A percentile compares a stretch with the other conserved stretches of the same genome.
Evolutionary conservation across 2,329 filamentous ascomycete genomes (phyloP).

Genomic region (Hypoxylon sp.): DNA sequence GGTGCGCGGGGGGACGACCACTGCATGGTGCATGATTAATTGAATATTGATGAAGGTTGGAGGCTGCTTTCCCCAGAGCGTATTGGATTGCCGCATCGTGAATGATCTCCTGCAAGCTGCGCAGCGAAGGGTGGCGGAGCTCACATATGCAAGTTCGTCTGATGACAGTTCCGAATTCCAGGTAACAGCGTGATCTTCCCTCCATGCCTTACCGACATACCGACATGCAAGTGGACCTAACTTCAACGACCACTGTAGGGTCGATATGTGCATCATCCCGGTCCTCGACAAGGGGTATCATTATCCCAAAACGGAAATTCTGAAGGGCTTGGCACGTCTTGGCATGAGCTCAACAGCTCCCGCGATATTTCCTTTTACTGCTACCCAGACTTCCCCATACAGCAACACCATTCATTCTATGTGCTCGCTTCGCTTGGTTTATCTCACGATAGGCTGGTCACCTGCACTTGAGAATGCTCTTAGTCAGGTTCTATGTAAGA

Average conservation of each 20-base stretch:
- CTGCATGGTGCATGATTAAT: conserved; percentile 35
- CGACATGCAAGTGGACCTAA: conserved; percentile 26
- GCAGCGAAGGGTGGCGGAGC: conserved; percentile 27
- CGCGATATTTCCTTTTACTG: conserved; percentile 43
- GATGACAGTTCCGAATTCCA: conserved; percentile 45
- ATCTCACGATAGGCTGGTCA: conserved; percentile 38
- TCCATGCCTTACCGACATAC: conserved; percentile 34
- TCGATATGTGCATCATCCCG: conserved; percentile 34
- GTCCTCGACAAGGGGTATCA: conserved; percentile 27
- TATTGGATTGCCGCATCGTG: conserved; percentile 20
- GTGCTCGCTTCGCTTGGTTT: conserved; percentile 27
- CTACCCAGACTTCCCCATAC: conserved; percentile 39
- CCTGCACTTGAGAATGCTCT: conserved; percentile 18
- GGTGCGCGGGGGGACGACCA: background rate
- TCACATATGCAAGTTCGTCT: conserved; percentile 37
- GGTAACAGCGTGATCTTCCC: conserved; percentile 44
- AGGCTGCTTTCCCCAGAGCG: conserved; percentile 10
- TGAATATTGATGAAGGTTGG: conserved; percentile 22
- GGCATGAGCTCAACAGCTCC: conserved; percentile 30
- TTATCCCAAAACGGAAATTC: conserved; percentile 42
- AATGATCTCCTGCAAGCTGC: conserved; percentile 38
- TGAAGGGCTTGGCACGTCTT: conserved; percentile 34
- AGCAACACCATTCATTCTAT: conserved; percentile 23
- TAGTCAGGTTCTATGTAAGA: conserved; percentile 28
- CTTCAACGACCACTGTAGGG: conserved; percentile 22